Conservation (phyloP, 225 moss, liverwort and hornwort species). For the Ulota crispa region DNA sequence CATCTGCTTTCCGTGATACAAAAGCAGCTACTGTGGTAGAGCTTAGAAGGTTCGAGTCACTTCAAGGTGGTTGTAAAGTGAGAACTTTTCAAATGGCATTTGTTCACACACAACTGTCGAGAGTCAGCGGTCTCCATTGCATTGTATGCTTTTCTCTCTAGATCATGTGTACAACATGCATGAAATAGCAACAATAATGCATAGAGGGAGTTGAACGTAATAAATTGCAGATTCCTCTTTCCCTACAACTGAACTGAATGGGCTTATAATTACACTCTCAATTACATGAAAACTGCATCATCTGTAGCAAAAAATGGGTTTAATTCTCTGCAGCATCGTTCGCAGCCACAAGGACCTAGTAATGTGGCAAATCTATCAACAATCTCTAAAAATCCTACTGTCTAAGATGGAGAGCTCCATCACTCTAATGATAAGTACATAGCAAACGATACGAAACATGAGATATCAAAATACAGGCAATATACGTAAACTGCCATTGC, state of each 20-base stretch:
- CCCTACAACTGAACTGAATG: not conserved
- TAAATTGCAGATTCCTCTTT: not conserved
- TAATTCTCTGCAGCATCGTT: not conserved
- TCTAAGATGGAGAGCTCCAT: not conserved
- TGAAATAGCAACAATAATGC: not conserved
- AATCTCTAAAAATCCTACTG: not conserved
- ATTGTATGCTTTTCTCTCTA: not conserved
- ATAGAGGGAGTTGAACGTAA: not conserved
- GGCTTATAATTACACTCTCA: constrained; percentile 25
- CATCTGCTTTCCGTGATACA: not conserved
- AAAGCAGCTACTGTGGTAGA: not conserved
- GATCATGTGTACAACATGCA: not conserved
- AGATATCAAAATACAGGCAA: not conserved
- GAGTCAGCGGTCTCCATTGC: not conserved
- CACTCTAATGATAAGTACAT: constrained; percentile 3
- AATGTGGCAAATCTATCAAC: constrained; percentile 8
- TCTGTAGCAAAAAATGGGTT: constrained; percentile 25
- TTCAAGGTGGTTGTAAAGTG: not conserved
- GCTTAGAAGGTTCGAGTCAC: not conserved
- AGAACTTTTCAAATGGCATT: not conserved
- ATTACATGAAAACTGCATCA: constrained; percentile 29
- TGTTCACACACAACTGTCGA: not conserved
- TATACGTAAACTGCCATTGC: not conserved
- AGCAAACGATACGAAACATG: not conserved
- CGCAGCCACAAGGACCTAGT: constrained; percentile 14